Evolutionary conservation across 148 eudicot genomes (phyloP), one percentile per base, ranked within the genome.

Genomic region (Polygonum maritimum): DNA sequence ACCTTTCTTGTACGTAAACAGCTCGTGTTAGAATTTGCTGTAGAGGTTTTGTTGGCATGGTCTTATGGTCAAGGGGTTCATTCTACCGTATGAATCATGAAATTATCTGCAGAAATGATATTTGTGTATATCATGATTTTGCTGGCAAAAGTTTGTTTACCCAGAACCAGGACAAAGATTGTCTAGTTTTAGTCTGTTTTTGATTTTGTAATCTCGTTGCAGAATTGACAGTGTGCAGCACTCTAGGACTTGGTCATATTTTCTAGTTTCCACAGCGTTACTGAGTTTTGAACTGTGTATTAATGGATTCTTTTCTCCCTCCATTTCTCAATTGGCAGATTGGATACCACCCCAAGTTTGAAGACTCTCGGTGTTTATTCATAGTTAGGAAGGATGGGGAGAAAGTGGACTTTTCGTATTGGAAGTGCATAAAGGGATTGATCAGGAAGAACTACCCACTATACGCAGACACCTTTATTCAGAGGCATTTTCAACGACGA

Each of bases 351-450:
- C 96, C 97, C 15, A 74, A 90, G 77, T 92, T 90, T 80, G 88
- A 88, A 75, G 83, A 82, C 75, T 94, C 98, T 0, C 84, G 97
- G 52, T 94, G 98, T 76, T 77, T 94, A 78, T 94, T 94, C 85
- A 88, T 94, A 79, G 96, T 92, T 19, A 92, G 96, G 35, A 94
- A 85, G 75, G 92, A 94, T 76, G 97, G 97, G 67, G 89, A 84
- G 77, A 26, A 81, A 74, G 84, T 89, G 19, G 98, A 92, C 77
- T 92, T 94, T 71, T 94, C 96, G 26, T 94, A 90, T 79, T 90
- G 97, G 98, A 92, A 94, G 86, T 92, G 97, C 83, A 85, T 94
- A 80, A 90, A 92, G 84, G 96, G 92, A 9, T 84, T 86, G 49
- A 87, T 92, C 74, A 80, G 84, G 77, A 92, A 88, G 83, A 85